These are phyloP conservation scores for Candida patagonica DNA, from an alignment of 805 yeast genomes.

Conservation along the genomic window DNA sequence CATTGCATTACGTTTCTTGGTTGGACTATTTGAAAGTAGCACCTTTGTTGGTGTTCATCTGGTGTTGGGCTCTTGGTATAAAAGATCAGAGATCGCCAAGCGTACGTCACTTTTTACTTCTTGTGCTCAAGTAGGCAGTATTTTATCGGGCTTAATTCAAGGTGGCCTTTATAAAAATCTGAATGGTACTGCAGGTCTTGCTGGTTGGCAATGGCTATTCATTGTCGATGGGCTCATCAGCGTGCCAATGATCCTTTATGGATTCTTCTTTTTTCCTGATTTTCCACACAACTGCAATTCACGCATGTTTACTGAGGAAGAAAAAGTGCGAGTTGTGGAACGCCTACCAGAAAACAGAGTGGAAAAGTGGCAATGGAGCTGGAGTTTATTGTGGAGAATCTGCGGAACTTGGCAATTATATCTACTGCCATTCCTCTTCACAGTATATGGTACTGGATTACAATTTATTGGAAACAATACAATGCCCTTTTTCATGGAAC, in stretches of 20 bases:
- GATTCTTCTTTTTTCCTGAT: slow-evolving; percentile 52
- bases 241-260: slow-evolving; percentile 46
- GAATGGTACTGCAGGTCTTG: slow-evolving; percentile 43
- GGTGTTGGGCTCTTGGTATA: slow-evolving; percentile 45
- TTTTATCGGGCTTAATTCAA: slow-evolving; percentile 56
- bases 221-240: slow-evolving; percentile 56
- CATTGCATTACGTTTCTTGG: slow-evolving; percentile 54
- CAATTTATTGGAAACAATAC: slow-evolving; percentile 15
- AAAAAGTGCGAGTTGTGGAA: slow-evolving; percentile 42
- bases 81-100: slow-evolving; percentile 47
- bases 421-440: no score
- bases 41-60: slow-evolving; percentile 41
- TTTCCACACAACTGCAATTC: slow-evolving; percentile 52
- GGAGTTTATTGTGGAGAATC: slow-evolving; percentile 27
- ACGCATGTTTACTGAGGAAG: slow-evolving; percentile 45
- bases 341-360: slow-evolving; percentile 25
- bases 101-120: slow-evolving; percentile 54
- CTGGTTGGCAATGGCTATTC: slow-evolving; percentile 69
- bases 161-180: slow-evolving; percentile 42
- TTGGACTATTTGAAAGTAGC: slow-evolving; percentile 66
- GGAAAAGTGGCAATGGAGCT: neutral
- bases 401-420: slow-evolving; percentile 52
- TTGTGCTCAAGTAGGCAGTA: slow-evolving; percentile 54
- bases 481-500: neutral
- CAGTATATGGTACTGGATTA: slow-evolving; percentile 47